Evolutionary conservation across 208 protist genomes (phyloP).

Genomic region (Borovskyia barvae): DNA sequence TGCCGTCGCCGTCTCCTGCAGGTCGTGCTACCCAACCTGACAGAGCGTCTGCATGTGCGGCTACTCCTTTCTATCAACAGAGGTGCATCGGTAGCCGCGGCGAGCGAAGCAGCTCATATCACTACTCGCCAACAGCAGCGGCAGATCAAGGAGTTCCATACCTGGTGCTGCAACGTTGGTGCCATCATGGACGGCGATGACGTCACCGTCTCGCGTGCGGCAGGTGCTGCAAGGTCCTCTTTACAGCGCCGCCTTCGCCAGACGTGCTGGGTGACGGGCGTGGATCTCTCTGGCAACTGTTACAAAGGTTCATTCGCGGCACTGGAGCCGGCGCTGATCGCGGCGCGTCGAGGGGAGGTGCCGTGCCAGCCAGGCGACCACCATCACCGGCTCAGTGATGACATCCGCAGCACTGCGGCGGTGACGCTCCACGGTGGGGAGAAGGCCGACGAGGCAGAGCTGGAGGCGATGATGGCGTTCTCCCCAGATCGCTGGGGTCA

Average conservation of each 20-base stretch:
- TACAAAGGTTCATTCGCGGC: slow-evolving; percentile 63
- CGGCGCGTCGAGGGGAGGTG: slow-evolving; percentile 14
- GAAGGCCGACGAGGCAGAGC: slow-evolving; percentile 68
- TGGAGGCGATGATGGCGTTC: slow-evolving; percentile 61
- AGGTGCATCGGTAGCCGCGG: slow-evolving; percentile 24
- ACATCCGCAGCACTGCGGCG: slow-evolving; percentile 18
- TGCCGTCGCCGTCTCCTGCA: neutral
- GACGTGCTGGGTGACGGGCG: slow-evolving; percentile 75
- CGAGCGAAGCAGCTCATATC: slow-evolving; percentile 39
- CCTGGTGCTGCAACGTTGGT: slow-evolving; percentile 21
- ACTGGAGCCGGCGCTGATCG: slow-evolving; percentile 39
- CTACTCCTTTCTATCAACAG: slow-evolving; percentile 86
- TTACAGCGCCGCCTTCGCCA: slow-evolving; percentile 20
- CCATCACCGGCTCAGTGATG: neutral
- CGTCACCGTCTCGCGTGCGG: neutral
- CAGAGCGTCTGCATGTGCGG: slow-evolving; percentile 54
- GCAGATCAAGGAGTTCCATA: slow-evolving; percentile 44
- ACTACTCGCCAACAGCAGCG: slow-evolving; percentile 39
- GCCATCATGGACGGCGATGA: neutral
- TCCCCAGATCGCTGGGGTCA: slow-evolving; percentile 75
- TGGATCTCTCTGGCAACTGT: slow-evolving; percentile 89
- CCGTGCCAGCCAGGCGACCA: neutral
- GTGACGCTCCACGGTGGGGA: slow-evolving; percentile 84
- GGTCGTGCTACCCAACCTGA: neutral
- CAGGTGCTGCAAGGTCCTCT: neutral